Conservation (phyloP, 2,329 filamentous ascomycete genomes). For the Cladosporium sp. region DNA sequence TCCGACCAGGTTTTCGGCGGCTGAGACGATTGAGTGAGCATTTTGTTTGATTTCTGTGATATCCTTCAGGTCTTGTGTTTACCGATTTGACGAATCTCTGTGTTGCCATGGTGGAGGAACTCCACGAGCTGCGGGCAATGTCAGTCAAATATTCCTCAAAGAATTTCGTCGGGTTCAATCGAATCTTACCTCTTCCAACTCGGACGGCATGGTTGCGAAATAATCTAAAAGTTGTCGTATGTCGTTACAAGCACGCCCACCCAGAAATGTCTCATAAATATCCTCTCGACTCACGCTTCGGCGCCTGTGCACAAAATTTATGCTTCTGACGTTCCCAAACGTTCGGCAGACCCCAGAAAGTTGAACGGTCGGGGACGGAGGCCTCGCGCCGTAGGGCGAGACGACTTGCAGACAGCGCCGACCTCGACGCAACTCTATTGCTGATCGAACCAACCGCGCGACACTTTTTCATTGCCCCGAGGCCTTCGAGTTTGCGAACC, state of each 20-base stretch:
- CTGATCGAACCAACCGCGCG: too few species aligned
- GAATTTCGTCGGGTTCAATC: neutral
- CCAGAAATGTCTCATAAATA: neutral
- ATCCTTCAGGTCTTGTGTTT: conserved; percentile 21
- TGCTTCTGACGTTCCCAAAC: neutral
- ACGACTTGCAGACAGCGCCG: too few species aligned
- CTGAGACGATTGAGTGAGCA: conserved; percentile 37
- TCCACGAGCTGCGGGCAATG: conserved; percentile 63
- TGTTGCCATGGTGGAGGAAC: conserved; percentile 87
- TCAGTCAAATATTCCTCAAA: conserved; percentile 12
- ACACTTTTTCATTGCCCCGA: too few species aligned
- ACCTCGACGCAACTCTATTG: too few species aligned
- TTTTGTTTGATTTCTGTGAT: conserved; percentile 8
- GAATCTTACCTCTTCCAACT: conserved; percentile 8
- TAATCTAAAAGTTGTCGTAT: neutral
- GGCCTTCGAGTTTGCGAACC: neutral
- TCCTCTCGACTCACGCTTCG: conserved; percentile 18
- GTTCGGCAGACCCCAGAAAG: neutral
- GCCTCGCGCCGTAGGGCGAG: too few species aligned
- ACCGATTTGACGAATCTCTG: conserved; percentile 79
- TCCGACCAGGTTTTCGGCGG: conserved; percentile 78
- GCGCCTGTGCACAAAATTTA: conserved; percentile 8
- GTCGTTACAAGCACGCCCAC: too few species aligned
- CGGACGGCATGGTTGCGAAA: conserved; percentile 8
- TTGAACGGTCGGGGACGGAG: neutral